phyloP scores from a whole-genome alignment of 805 yeast species.

The Barnettozyma siamensis region DNA sequence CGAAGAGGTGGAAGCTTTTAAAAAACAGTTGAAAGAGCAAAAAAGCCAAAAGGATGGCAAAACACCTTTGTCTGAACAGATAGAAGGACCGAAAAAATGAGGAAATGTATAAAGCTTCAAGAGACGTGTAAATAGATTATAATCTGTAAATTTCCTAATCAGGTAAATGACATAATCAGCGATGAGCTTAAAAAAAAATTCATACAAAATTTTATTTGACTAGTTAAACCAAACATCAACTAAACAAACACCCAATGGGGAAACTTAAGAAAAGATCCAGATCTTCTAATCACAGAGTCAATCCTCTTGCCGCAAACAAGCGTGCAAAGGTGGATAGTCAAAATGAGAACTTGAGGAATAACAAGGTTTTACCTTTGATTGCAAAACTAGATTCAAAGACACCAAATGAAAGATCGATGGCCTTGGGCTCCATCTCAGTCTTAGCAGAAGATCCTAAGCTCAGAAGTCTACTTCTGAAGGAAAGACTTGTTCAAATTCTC shows the following conservation, averaged over 20 bases:
- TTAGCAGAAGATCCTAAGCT: constrained; percentile 63
- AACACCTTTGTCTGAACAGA: constrained; percentile 1
- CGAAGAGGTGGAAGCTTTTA: constrained; percentile 17
- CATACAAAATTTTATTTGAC: neutral
- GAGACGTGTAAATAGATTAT: neutral
- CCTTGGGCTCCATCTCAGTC: constrained; percentile 65
- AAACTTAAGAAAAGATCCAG: constrained; percentile 66
- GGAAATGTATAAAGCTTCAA: too few relatives aligned
- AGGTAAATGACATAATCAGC: constrained; percentile 2
- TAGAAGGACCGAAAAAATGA: too few relatives aligned
- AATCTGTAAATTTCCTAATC: constrained; percentile 3
- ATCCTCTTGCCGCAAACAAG: constrained; percentile 27
- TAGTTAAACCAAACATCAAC: neutral
- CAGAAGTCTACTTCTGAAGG: constrained; percentile 62
- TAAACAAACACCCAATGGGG: constrained; percentile 43
- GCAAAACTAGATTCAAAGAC: constrained; percentile 55
- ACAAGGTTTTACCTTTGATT: constrained; percentile 63
- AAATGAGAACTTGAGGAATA: constrained; percentile 44
- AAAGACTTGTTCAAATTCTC: constrained; percentile 58
- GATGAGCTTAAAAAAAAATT: constrained; percentile 9
- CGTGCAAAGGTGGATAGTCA: constrained; percentile 31
- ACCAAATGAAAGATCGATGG: constrained; percentile 72
- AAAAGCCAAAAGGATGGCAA: too few relatives aligned
- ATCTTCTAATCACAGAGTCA: constrained; percentile 35
- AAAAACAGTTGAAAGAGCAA: constrained; percentile 3